Conservation (phyloP, 495 filamentous ascomycete species). For the Chaetomidium leptoderma region DNA sequence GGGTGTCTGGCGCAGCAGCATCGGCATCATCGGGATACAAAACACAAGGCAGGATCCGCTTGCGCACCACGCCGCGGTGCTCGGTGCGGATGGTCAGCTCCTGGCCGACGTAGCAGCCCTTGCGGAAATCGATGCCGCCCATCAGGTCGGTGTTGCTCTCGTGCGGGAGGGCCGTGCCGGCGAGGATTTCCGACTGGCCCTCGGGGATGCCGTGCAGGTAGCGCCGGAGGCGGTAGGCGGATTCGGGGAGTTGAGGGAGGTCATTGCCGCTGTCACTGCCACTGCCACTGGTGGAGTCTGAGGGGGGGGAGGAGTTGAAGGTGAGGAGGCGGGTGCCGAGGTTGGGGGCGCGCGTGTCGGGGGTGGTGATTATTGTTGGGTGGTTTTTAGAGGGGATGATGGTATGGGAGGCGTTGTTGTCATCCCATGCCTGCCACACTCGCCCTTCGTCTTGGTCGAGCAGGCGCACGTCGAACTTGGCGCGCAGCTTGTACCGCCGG, state of each 20-base stretch:
- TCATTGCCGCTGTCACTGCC: background rate
- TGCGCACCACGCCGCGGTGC: conserved; percentile 88
- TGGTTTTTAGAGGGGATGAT: background rate
- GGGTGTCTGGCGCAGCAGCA: conserved; percentile 30
- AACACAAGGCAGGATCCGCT: conserved; percentile 79
- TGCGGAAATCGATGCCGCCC: conserved; percentile 81
- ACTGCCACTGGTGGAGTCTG: background rate
- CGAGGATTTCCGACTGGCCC: conserved; percentile 70
- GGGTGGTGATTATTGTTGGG: conserved; percentile 27
- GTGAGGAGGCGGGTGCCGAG: conserved; percentile 61
- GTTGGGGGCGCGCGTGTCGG: conserved; percentile 62
- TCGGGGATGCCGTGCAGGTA: conserved; percentile 78
- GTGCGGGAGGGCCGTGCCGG: conserved; percentile 66
- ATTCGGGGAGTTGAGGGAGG: conserved; percentile 29
- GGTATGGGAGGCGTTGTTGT: background rate
- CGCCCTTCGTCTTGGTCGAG: conserved; percentile 58
- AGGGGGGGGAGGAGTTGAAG: background rate
- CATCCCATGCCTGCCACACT: conserved; percentile 65
- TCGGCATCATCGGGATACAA: conserved; percentile 49
- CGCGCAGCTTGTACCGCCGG: conserved; percentile 75
- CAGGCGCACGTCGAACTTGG: conserved; percentile 65
- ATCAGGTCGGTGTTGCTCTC: conserved; percentile 82
- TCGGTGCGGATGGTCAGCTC: conserved; percentile 92
- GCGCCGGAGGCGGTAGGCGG: conserved; percentile 62
- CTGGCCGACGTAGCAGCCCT: conserved; percentile 96